Percentiles rank a stretch among this genome's conserved stretches.
Evolutionary conservation across 768 basidiomycete species (phyloP).

Genomic region (Naganishia kalamii): DNA sequence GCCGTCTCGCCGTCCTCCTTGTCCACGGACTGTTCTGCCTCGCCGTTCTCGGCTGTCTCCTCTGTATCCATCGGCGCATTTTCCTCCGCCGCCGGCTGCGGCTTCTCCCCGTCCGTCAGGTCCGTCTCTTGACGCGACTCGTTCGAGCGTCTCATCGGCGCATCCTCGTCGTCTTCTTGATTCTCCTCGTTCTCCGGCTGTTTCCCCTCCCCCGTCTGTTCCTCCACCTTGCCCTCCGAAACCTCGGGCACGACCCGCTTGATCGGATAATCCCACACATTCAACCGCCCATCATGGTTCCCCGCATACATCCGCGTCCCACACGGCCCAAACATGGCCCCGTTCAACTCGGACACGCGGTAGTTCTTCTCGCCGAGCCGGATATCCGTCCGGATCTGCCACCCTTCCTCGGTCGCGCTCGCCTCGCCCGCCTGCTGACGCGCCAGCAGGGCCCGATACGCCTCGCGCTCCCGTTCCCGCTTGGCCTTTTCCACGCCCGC

Average conservation of each 20-base stretch:
- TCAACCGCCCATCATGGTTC: slow-evolving; percentile 19
- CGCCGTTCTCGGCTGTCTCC: neutral
- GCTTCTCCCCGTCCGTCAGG: neutral
- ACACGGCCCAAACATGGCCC: slow-evolving; percentile 20
- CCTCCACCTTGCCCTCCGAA: neutral
- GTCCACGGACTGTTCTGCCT: neutral
- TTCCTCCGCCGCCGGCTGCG: neutral
- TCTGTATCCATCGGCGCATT: neutral
- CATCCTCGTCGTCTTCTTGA: slow-evolving; percentile 5
- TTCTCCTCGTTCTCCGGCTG: neutral
- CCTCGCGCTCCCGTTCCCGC: slow-evolving; percentile 8
- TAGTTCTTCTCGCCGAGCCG: slow-evolving; percentile 13
- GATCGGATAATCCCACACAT: slow-evolving; percentile 22
- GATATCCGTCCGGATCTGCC: slow-evolving; percentile 18
- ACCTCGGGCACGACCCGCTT: neutral
- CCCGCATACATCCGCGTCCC: slow-evolving; percentile 21
- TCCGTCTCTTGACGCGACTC: neutral
- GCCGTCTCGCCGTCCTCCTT: slow-evolving; percentile 3
- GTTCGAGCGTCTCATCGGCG: slow-evolving; percentile 3
- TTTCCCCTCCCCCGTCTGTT: neutral
- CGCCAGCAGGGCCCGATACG: neutral
- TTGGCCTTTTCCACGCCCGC: neutral
- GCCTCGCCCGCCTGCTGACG: slow-evolving; percentile 10
- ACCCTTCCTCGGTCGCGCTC: slow-evolving; percentile 14
- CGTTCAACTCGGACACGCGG: slow-evolving; percentile 20